Evolutionary conservation across 208 protist species (phyloP), one percentile per base, ranked within the genome.

Genomic region (Angomonas deanei): DNA sequence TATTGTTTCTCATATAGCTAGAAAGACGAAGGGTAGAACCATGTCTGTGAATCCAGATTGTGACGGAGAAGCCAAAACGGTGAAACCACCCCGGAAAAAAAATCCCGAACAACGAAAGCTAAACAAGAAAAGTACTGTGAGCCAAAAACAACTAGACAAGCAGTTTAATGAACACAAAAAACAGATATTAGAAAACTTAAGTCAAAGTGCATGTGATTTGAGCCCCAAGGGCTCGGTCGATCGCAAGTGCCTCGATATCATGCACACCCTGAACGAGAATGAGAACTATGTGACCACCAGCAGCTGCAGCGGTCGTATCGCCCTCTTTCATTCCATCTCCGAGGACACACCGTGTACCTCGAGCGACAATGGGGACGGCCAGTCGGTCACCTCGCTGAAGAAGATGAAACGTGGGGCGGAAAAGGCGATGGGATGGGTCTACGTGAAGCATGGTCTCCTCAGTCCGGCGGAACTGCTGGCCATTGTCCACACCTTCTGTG

Each of bases 221-320:
- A 31, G n/a, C 3, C 63, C 63, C 1, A 68, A 73, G 49, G 79
- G 79, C 5, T 72, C 55, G 21, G 85, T 95, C 0, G 88, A 95
- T 55, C 62, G 58, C 26, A 89, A 92, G 64, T 95, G 88, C 47
- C 58, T 79, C 26, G 73, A 80, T 3, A 61, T 92, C 26, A 92
- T 95, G 80, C 30, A 70, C 11, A 19, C 86, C 3, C 72, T 95
- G 21, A 95, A 95, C 72, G 74, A 59, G 10, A 75, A 90, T 61
- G 11, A 15, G 1, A 84, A 95, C 63, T 95, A 92, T 70, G 64
- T 95, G 23, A 95, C 88, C 11, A 92, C 86, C 2, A 95, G 88
- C 74, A 95, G 88, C 60, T 95, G 88, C 73, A 89, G 85, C 52
- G 88, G 88, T 31, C 88, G 88, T 39, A 95, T 95, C 33, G 80